Evolutionary conservation across 306 rosid species (phyloP).

Genomic region (Crataegus laevigata): DNA sequence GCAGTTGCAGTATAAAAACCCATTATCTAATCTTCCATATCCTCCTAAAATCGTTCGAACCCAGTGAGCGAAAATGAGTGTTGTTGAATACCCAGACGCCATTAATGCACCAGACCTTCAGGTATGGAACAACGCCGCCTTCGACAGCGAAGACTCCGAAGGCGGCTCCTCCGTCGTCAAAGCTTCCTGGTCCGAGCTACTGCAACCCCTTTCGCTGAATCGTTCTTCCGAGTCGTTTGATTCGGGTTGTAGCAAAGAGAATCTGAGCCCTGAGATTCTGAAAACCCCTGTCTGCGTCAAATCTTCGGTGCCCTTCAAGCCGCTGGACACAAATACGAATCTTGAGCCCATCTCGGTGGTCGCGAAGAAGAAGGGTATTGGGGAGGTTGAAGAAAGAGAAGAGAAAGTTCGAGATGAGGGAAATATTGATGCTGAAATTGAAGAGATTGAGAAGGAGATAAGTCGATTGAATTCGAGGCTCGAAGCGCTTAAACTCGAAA

Average conservation of each 20-base stretch:
- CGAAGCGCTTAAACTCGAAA: constrained; percentile 41
- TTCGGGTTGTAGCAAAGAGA: constrained; percentile 54
- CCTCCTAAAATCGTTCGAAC: background rate
- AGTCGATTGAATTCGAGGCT: constrained; percentile 31
- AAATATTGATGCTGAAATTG: constrained; percentile 50
- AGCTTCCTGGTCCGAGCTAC: constrained; percentile 33
- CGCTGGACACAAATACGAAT: constrained; percentile 15
- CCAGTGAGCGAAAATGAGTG: constrained; percentile 23
- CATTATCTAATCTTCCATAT: background rate
- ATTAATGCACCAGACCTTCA: constrained; percentile 43
- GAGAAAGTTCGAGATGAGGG: constrained; percentile 17
- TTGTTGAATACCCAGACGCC: constrained; percentile 40
- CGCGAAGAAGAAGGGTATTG: constrained; percentile 11
- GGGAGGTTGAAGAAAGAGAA: constrained; percentile 16
- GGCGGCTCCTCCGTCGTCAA: constrained; percentile 16
- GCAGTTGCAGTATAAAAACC: background rate
- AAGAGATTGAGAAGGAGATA: constrained; percentile 49
- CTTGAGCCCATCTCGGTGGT: background rate
- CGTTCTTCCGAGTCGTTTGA: constrained; percentile 22
- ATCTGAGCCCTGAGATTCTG: constrained; percentile 32
- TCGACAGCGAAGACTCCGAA: constrained; percentile 38
- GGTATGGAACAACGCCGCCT: constrained; percentile 63
- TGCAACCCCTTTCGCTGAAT: constrained; percentile 13
- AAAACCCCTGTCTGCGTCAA: constrained; percentile 31
- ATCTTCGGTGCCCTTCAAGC: constrained; percentile 29